A percentile compares a stretch with the other conserved stretches of the same genome.
phyloP scores from a whole-genome alignment of 768 basidiomycete species.

The Leucosporidium yakuticum region DNA sequence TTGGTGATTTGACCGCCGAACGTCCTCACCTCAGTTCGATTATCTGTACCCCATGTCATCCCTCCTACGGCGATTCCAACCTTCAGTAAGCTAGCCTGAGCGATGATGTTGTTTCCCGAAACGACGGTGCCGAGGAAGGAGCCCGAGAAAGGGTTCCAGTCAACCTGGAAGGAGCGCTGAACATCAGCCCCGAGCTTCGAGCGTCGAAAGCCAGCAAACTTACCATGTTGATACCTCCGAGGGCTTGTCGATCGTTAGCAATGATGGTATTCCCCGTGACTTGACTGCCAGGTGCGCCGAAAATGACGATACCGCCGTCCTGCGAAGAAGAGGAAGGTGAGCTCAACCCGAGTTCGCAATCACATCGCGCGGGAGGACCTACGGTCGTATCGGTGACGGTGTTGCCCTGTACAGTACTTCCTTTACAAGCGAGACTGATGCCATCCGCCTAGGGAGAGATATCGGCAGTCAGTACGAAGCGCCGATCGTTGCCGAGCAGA shows the following conservation, averaged over 20 bases:
- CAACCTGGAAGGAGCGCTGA: slow-evolving; percentile 22
- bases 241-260: slow-evolving; percentile 13
- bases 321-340: not conserved
- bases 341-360: no score
- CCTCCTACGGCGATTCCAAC: slow-evolving; percentile 34
- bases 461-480: not conserved
- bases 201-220: no score
- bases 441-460: slow-evolving; percentile 37
- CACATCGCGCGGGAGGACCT: not conserved
- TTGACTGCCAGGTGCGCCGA: slow-evolving; percentile 34
- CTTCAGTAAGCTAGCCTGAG: slow-evolving; percentile 27
- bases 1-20: slow-evolving; percentile 30
- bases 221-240: slow-evolving; percentile 39
- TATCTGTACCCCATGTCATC: slow-evolving; percentile 36
- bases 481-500: not conserved
- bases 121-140: slow-evolving; percentile 25
- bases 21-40: slow-evolving; percentile 25
- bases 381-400: slow-evolving; percentile 38
- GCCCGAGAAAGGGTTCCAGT: slow-evolving; percentile 24
- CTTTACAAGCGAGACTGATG: slow-evolving; percentile 37
- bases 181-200: not conserved
- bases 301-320: slow-evolving; percentile 37
- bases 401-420: slow-evolving; percentile 35
- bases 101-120: slow-evolving; percentile 24
- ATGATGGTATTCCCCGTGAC: slow-evolving; percentile 38